phyloP scores from a whole-genome alignment of 1,284 basidiomycete genomes.

The Hemileccinum hortonii region DNA sequence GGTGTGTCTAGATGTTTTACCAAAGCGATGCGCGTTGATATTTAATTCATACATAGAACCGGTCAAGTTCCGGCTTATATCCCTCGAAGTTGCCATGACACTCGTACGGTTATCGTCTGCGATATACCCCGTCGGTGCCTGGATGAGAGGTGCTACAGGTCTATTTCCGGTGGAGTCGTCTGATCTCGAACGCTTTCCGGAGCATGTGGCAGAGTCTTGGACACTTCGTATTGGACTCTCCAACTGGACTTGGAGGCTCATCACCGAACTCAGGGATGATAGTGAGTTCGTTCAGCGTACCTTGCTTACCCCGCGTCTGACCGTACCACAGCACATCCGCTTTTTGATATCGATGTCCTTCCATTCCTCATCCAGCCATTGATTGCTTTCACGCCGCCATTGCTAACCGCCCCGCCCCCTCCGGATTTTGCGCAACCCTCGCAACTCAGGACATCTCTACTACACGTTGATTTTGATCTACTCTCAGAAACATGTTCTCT shows the following conservation, averaged over 20 bases:
- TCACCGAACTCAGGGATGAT: conserved; percentile 65
- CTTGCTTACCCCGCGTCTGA: conserved; percentile 11
- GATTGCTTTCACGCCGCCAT: conserved; percentile 55
- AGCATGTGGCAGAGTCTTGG: conserved; percentile 57
- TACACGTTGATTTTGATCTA: conserved; percentile 68
- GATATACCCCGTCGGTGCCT: conserved; percentile 69
- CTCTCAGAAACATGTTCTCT: conserved; percentile 72
- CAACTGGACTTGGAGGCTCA: conserved; percentile 73
- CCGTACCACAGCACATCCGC: conserved; percentile 43
- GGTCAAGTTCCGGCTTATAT: conserved; percentile 64
- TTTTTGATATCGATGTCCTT: conserved; percentile 61
- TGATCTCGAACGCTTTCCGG: conserved; percentile 22
- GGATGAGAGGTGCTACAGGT: conserved; percentile 40
- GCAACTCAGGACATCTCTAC: conserved; percentile 48
- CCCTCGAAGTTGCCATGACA: conserved; percentile 62
- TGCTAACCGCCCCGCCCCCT: conserved; percentile 37
- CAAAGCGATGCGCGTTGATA: conserved; percentile 2
- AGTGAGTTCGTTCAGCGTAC: conserved; percentile 38
- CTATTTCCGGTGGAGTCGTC: conserved; percentile 25
- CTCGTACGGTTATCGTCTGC: conserved; percentile 67
- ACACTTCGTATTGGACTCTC: conserved; percentile 60
- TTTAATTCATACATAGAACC: conserved; percentile 49
- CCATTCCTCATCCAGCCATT: conserved; percentile 62
- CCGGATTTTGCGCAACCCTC: conserved; percentile 44
- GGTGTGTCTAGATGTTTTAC: conserved; percentile 43